phyloP scores from a whole-genome alignment of 2,329 filamentous ascomycete species.

The Fusarium azukiicola region DNA sequence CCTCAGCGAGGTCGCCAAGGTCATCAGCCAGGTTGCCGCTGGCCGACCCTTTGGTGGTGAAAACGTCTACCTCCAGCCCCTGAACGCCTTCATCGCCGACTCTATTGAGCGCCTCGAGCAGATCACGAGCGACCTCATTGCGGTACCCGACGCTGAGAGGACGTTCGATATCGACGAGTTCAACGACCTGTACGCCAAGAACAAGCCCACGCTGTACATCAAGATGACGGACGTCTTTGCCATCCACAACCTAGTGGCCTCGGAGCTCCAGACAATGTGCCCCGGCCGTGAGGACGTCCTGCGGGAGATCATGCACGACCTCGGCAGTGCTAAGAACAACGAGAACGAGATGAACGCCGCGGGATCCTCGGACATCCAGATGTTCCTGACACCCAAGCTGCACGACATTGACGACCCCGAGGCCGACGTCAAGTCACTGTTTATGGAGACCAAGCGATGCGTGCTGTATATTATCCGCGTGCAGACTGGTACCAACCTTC shows the following conservation, averaged over 20 bases:
- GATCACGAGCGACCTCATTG: slow-evolving; percentile 89
- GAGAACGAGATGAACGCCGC: slow-evolving; percentile 95
- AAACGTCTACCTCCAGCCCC: slow-evolving; percentile 96
- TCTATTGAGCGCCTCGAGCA: slow-evolving; percentile 89
- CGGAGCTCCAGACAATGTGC: slow-evolving; percentile 89
- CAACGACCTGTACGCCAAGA: slow-evolving; percentile 98
- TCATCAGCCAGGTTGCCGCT: slow-evolving; percentile 93
- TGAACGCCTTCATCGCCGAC: slow-evolving; percentile 94
- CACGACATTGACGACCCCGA: slow-evolving; percentile 96
- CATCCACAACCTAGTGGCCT: slow-evolving; percentile 92
- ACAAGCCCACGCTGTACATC: slow-evolving; percentile 99
- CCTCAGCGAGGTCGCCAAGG: slow-evolving; percentile 93
- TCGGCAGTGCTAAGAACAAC: slow-evolving; percentile 97
- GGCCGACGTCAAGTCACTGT: slow-evolving; percentile 93
- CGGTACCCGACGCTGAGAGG: slow-evolving; percentile 91
- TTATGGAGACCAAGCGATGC: slow-evolving; percentile 99
- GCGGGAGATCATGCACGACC: slow-evolving; percentile 94
- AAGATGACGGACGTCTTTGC: slow-evolving; percentile 99
- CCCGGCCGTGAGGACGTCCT: slow-evolving; percentile 92
- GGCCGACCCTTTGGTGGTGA: slow-evolving; percentile 95
- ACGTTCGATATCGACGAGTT: slow-evolving; percentile 99
- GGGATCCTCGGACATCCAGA: slow-evolving; percentile 92
- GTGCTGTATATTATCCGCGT: slow-evolving; percentile 98
- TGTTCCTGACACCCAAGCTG: slow-evolving; percentile 94
- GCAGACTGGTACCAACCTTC: slow-evolving; percentile 93